phyloP scores from a whole-genome alignment of 257 asterid species.

The Nicotiana obtusifolia region DNA sequence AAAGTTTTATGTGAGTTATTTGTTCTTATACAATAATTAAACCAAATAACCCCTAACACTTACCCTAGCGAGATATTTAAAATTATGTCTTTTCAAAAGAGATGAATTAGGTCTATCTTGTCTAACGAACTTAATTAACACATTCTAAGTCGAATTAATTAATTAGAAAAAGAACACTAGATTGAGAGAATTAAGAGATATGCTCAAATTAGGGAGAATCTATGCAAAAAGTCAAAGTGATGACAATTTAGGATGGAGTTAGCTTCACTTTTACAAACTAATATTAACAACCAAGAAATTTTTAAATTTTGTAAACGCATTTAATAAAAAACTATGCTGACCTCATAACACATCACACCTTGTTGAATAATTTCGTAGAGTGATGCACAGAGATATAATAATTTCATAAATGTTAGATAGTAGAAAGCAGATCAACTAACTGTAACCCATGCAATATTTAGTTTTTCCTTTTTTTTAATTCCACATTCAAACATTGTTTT shows the following conservation, averaged over 20 bases:
- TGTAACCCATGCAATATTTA: neutral
- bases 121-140: too few species aligned
- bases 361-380: neutral
- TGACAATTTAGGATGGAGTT: neutral
- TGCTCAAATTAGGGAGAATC: too few species aligned
- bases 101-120: too few species aligned
- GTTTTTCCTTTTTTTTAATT: neutral
- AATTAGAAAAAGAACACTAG: too few species aligned
- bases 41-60: too few species aligned
- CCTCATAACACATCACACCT: neutral
- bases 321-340: neutral
- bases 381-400: neutral
- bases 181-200: neutral
- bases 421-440: constrained; percentile 4
- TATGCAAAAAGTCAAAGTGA: neutral
- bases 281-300: neutral
- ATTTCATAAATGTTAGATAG: neutral
- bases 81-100: too few species aligned
- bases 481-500: neutral
- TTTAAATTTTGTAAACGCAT: neutral
- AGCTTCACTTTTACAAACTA: neutral
- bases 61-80: too few species aligned
- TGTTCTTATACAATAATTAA: too few species aligned
- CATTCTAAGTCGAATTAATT: neutral
- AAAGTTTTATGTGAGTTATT: too few species aligned